Evolutionary conservation across 495 filamentous ascomycete species (phyloP).

Genomic region (Penicillium daleae): DNA sequence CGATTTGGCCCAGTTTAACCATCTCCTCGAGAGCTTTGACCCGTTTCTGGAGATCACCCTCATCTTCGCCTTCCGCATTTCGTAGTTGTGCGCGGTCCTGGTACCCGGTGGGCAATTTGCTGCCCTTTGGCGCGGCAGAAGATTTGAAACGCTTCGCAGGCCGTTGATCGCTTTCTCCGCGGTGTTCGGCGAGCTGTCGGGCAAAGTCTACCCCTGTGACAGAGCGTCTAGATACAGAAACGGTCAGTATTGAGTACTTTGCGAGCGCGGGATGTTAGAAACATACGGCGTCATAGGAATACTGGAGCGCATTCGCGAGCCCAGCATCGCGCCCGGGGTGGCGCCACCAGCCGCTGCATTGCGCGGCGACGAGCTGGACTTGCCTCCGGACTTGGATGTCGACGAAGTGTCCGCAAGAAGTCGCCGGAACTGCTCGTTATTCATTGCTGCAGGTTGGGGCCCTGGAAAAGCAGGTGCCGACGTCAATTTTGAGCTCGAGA

Average conservation of each 20-base stretch:
- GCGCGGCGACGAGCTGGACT: conserved; percentile 16
- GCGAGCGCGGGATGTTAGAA: neutral
- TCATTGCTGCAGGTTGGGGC: conserved; percentile 60
- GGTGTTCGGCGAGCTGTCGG: conserved; percentile 81
- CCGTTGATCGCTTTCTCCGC: conserved; percentile 53
- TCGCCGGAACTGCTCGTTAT: conserved; percentile 93
- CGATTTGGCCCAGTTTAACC: conserved; percentile 81
- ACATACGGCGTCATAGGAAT: conserved; percentile 87
- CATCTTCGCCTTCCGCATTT: conserved; percentile 38
- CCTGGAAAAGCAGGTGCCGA: conserved; percentile 8
- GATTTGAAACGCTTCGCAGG: conserved; percentile 72
- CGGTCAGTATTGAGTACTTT: conserved; percentile 25
- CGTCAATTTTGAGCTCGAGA: conserved; percentile 23
- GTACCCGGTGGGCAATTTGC: conserved; percentile 77
- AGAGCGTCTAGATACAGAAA: conserved; percentile 59
- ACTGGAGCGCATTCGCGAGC: conserved; percentile 67
- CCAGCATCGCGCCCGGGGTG: conserved; percentile 40
- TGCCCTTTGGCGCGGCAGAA: conserved; percentile 80
- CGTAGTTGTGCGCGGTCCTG: conserved; percentile 73
- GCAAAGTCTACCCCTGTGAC: conserved; percentile 75
- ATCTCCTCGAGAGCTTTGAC: conserved; percentile 81
- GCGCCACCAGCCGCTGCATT: conserved; percentile 28
- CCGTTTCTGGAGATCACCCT: conserved; percentile 58
- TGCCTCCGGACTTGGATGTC: conserved; percentile 25
- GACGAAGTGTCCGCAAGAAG: conserved; percentile 64